Evolutionary conservation across 305 asterid species (phyloP), one percentile per base, ranked within the genome.

Genomic region (Rubia peregrina): DNA sequence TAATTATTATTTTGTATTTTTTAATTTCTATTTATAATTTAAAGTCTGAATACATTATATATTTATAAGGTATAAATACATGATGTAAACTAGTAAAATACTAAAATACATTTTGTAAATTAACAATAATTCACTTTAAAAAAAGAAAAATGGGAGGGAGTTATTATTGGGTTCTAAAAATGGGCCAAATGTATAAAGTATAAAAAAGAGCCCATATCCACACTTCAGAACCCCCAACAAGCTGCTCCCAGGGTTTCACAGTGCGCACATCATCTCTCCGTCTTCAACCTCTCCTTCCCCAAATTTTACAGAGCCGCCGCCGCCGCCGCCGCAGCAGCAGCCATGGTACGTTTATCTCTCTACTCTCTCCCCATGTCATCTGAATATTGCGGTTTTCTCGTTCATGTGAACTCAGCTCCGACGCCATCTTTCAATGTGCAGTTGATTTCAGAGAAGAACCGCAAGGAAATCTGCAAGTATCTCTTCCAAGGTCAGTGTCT

Each of bases 401-500:
- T 9, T 16, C 16, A 17, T 13, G 2, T 13, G 17, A 48, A 48
- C 22, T 17, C 10, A 1, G n/a, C 2, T 51, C 24, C n/a, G 22
- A 51, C 9, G 57, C 7, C 9, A 33, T 51, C n/a, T 62, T 62
- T 36, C 9, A 30, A 5, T 16, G 21, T 1, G 22, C 88, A 91
- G 98, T 85, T 92, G 67, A 90, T 92, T 19, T 21, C 96, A 0
- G 96, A 92, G 90, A 88, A 90, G 85, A 92, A 90, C 79, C 68
- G 98, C 76, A 88, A 90, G 75, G 98, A 90, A 82, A 92, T 92
- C 92, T 90, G 87, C 76, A 92, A 92, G 71, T 92, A 92, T 87
- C 94, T 92, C 70, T 92, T 92, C 74, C 96, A 90, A 77, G 97
- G 97, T 87, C 53, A 19, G 49, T 42, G 0, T 14, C 14, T 61